These are phyloP conservation scores for Amphirosellinia nigrospora DNA, from an alignment of 495 filamentous ascomycete species.

Conservation along the genomic window DNA sequence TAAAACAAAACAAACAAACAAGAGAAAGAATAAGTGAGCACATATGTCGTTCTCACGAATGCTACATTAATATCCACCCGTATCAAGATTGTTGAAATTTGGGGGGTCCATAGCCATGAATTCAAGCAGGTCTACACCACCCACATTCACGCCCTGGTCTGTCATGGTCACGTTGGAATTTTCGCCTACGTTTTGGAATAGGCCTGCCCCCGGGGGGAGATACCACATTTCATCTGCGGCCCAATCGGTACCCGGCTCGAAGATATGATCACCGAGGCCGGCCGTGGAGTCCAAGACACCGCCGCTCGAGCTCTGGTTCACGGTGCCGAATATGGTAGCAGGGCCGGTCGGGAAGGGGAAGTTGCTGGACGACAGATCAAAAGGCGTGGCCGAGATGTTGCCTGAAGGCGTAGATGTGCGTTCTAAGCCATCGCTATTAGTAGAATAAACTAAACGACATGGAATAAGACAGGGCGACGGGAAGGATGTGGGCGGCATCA, in stretches of 20 bases:
- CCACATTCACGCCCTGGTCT: constrained; percentile 63
- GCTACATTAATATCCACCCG: background rate
- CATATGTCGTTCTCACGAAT: background rate
- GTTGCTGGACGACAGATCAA: constrained; percentile 53
- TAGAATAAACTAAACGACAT: background rate
- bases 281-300: constrained; percentile 39
- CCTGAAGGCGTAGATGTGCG: constrained; percentile 52
- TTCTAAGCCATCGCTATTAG: constrained; percentile 37
- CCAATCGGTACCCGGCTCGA: constrained; percentile 51
- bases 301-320: constrained; percentile 49
- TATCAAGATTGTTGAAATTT: constrained; percentile 31
- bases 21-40: background rate
- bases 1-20: background rate
- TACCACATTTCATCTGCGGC: constrained; percentile 60
- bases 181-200: constrained; percentile 60
- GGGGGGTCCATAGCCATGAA: constrained; percentile 62
- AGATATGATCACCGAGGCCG: constrained; percentile 37
- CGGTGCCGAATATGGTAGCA: constrained; percentile 52
- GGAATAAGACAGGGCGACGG: background rate
- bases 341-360: constrained; percentile 56
- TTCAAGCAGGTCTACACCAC: constrained; percentile 61
- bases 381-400: constrained; percentile 62
- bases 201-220: constrained; percentile 58
- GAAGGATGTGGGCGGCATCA: background rate
- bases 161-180: constrained; percentile 60